These are phyloP conservation scores for Venustampulla echinocandica DNA, from an alignment of 495 filamentous ascomycete species.

Conservation along the genomic window DNA sequence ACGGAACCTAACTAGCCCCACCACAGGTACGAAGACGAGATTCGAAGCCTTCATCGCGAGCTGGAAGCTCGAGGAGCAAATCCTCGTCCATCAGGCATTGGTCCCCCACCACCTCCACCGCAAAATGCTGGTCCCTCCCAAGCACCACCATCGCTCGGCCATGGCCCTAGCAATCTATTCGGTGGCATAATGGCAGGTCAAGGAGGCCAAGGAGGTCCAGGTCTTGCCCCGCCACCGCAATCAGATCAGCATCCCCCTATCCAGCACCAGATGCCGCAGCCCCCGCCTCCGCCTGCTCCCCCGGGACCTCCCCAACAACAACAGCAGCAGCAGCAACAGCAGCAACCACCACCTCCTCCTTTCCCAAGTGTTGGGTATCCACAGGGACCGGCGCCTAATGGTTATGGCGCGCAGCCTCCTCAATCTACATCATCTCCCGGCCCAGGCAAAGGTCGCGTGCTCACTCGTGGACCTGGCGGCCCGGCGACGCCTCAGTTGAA, in stretches of 20 bases:
- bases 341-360: constrained; percentile 29
- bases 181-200: constrained; percentile 92
- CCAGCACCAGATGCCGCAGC: constrained; percentile 52
- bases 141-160: constrained; percentile 79
- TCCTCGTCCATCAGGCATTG: constrained; percentile 53
- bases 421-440: constrained; percentile 82
- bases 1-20: neutral
- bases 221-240: constrained; percentile 71
- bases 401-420: constrained; percentile 50
- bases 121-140: constrained; percentile 73
- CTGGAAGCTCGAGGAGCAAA: constrained; percentile 76
- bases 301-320: constrained; percentile 38
- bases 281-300: constrained; percentile 15
- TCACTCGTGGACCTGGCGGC: constrained; percentile 51
- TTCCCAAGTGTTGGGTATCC: constrained; percentile 32
- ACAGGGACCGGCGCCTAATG: constrained; percentile 39
- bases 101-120: constrained; percentile 41
- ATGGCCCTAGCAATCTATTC: constrained; percentile 85
- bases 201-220: constrained; percentile 72
- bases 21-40: constrained; percentile 91
- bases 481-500: constrained; percentile 88
- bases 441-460: constrained; percentile 53
- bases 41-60: constrained; percentile 74
- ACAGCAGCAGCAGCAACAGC: constrained; percentile 33
- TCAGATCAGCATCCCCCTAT: constrained; percentile 44